A percentile compares a stretch with the other conserved stretches of the same genome.
Conservation (phyloP, 805 yeast genomes). For the Yarrowia sp. region DNA sequence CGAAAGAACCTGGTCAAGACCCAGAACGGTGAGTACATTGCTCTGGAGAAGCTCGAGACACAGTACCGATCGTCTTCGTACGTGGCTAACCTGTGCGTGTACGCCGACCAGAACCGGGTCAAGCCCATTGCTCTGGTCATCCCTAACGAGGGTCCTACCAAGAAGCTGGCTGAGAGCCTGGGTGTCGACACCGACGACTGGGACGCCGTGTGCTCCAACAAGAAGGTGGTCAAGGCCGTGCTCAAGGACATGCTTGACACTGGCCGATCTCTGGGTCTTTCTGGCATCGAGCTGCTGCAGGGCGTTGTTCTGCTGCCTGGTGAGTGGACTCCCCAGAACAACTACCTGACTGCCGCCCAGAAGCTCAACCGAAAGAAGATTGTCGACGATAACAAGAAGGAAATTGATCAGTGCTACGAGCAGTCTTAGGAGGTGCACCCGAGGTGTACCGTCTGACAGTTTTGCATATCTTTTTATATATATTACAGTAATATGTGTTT, state of each 20-base stretch:
- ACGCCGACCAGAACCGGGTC: conserved; percentile 85
- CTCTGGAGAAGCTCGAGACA: conserved; percentile 92
- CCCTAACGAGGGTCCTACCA: conserved; percentile 74
- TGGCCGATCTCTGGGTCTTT: conserved; percentile 80
- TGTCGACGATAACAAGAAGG: conserved; percentile 67
- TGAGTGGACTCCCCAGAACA: conserved; percentile 98
- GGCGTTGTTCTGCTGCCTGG: conserved; percentile 81
- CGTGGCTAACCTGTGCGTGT: conserved; percentile 85
- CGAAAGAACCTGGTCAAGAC: conserved; percentile 96
- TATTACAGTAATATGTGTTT: conserved; percentile 36
- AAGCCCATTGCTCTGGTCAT: conserved; percentile 92
- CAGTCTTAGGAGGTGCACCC: conserved; percentile 4
- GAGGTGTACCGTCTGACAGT: neutral
- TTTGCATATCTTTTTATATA: conserved; percentile 28
- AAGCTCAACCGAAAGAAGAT: conserved; percentile 94
- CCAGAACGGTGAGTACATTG: conserved; percentile 95
- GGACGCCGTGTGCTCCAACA: conserved; percentile 60
- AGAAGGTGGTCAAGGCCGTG: conserved; percentile 62
- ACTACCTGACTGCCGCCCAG: conserved; percentile 93
- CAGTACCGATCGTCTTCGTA: conserved; percentile 81
- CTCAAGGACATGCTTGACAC: conserved; percentile 69
- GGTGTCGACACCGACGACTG: conserved; percentile 60
- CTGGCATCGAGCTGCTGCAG: conserved; percentile 82
- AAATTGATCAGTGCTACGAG: conserved; percentile 70
- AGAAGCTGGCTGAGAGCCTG: conserved; percentile 63